phyloP scores from a whole-genome alignment of 1,139 yeast species.

The Suhomyces choctaworum region DNA sequence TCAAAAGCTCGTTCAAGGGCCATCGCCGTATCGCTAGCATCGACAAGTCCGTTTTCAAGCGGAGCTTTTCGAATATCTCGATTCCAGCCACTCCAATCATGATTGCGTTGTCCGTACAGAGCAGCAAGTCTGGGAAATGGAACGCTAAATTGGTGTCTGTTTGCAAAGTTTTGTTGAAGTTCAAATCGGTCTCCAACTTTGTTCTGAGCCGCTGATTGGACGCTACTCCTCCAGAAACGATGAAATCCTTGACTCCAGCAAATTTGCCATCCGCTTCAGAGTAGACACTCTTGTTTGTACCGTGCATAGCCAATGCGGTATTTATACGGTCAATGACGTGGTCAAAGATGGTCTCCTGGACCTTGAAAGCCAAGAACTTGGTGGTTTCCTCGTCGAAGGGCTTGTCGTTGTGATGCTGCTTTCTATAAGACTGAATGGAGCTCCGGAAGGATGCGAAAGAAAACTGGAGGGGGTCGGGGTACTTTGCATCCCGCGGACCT shows the following conservation, averaged over 20 bases:
- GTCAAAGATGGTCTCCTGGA: slow-evolving; percentile 66
- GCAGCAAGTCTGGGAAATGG: slow-evolving; percentile 65
- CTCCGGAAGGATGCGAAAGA: slow-evolving; percentile 82
- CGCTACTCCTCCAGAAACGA: slow-evolving; percentile 94
- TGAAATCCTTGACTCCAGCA: slow-evolving; percentile 53
- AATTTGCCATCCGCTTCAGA: slow-evolving; percentile 36
- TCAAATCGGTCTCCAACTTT: slow-evolving; percentile 43
- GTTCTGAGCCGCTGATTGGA: slow-evolving; percentile 63
- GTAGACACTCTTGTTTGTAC: slow-evolving; percentile 14
- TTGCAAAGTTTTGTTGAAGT: slow-evolving; percentile 8
- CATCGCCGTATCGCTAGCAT: slow-evolving; percentile 69
- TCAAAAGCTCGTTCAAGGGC: slow-evolving; percentile 59
- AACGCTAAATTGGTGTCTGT: slow-evolving; percentile 24
- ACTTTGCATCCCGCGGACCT: slow-evolving; percentile 30
- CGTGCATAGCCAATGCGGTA: slow-evolving; percentile 48
- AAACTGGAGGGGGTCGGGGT: slow-evolving; percentile 47
- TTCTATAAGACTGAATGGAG: slow-evolving; percentile 42
- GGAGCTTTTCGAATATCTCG: slow-evolving; percentile 64
- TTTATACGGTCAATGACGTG: slow-evolving; percentile 69
- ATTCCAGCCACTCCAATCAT: slow-evolving; percentile 99
- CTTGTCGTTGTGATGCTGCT: slow-evolving; percentile 9
- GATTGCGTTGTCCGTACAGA: slow-evolving; percentile 93
- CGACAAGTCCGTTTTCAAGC: slow-evolving; percentile 49
- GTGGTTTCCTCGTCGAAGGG: slow-evolving; percentile 24
- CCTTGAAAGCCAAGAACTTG: slow-evolving; percentile 54